Evolutionary conservation across 495 filamentous ascomycete genomes (phyloP), one percentile per base, ranked within the genome.

Genomic region (Chaetomidium leptoderma): DNA sequence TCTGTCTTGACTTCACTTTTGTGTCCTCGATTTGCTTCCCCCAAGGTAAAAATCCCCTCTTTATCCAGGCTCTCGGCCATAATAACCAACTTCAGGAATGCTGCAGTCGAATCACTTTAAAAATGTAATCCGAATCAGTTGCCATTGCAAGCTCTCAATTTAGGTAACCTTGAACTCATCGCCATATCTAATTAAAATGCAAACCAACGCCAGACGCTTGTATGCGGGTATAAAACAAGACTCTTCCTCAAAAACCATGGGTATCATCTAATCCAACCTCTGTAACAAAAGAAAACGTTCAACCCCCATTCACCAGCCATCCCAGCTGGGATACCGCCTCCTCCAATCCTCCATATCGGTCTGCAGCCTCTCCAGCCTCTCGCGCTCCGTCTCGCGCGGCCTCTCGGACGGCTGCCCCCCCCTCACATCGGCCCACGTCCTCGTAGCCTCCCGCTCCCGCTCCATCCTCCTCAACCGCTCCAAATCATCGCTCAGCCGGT

Each of bases 401-500:
- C 33, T 29, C 26, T 56, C 39, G 10, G 9, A n/a, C n/a, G n/a
- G n/a, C n/a, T n/a, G n/a, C n/a, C n/a, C n/a, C n/a, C n/a, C 2
- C 19, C 30, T 30, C 46, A 10, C n/a, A n/a, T n/a, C n/a, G n/a
- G n/a, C n/a, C n/a, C n/a, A 13, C 32, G 16, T 37, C 39, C 46
- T 19, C 26, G 29, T 26, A 21, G 24, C 44, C 44, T 47, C 44
- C 26, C 29, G 10, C 37, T 58, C 60, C 43, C 48, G 23, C 50
- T 58, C 50, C 55, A 26, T 4, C 48, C 55, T 35, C 45, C 55
- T 36, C 37, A 58, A 1, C 51, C 36, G 8, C 50, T 58, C 60
- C 32, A 58, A 30, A 44, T 63, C 55, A 43, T 63, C 60, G 1
- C 48, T 55, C 46, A 51, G 35, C 36, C 60, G 21, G 21, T 55